A percentile compares a stretch with the other conserved stretches of the same genome.
Conservation (phyloP, 306 rosid species). For the Lotus japonicus region DNA sequence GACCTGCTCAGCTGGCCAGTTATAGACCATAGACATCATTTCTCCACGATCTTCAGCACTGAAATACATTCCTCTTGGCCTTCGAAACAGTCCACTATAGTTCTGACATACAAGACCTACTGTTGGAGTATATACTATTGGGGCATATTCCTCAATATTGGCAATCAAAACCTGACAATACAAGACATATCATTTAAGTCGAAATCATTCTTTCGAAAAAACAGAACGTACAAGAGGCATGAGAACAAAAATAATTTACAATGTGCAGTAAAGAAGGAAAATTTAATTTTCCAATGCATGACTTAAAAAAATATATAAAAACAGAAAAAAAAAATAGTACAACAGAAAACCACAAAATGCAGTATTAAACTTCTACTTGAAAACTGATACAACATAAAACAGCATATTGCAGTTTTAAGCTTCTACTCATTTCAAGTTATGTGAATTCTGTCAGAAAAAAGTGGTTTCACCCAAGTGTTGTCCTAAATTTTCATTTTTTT, state of each 20-base stretch:
- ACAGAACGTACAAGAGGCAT: neutral
- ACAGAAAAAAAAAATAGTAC: neutral
- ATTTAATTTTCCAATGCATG: neutral
- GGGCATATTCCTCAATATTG: slow-evolving; percentile 93
- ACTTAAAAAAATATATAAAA: neutral
- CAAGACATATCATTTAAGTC: slow-evolving; percentile 10
- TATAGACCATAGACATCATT: slow-evolving; percentile 99
- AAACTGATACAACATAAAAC: neutral
- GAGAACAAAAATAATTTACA: slow-evolving; percentile 1
- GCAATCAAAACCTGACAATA: slow-evolving; percentile 80
- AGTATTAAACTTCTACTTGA: neutral
- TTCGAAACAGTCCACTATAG: slow-evolving; percentile 91
- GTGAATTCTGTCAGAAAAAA: neutral
- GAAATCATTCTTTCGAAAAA: neutral
- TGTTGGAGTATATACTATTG: slow-evolving; percentile 92
- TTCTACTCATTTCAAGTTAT: neutral
- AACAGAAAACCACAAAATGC: neutral
- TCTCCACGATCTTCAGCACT: slow-evolving; percentile 97
- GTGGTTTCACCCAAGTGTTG: neutral
- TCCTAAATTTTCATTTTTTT: neutral
- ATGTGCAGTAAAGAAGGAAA: neutral
- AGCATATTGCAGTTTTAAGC: neutral
- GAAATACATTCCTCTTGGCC: slow-evolving; percentile 99
- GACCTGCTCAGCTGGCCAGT: slow-evolving; percentile 99
- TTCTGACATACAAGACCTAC: slow-evolving; percentile 98